A percentile compares a stretch with the other conserved stretches of the same genome.
Conservation (phyloP, 2,329 filamentous ascomycete genomes). For the Cladosporium velox region DNA sequence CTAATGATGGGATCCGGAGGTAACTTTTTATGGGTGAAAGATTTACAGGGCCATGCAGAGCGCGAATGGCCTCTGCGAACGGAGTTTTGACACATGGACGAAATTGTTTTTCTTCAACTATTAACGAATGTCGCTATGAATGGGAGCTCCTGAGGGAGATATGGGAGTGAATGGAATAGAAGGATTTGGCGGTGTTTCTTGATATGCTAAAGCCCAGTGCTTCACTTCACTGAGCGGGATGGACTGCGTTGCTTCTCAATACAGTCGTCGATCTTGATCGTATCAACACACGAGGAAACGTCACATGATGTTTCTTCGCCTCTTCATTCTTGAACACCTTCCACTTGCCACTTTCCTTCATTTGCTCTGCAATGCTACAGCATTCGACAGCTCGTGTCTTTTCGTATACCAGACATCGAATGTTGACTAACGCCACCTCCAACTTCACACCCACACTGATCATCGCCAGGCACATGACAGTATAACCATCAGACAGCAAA, state of each 20-base stretch:
- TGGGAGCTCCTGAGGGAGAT: neutral
- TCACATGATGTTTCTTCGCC: neutral
- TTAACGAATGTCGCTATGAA: conserved; percentile 8
- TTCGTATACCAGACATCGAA: neutral
- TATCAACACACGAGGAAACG: neutral
- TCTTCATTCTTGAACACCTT: neutral
- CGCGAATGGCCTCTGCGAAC: neutral
- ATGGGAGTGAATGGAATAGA: neutral
- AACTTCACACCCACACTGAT: neutral
- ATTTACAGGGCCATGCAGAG: neutral
- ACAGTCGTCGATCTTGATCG: neutral
- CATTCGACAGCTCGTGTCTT: neutral
- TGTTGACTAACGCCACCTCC: neutral
- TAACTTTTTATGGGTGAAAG: neutral
- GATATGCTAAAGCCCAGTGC: neutral
- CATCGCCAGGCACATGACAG: neutral
- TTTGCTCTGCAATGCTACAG: neutral
- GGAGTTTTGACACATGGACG: conserved; percentile 7
- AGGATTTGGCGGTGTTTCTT: neutral
- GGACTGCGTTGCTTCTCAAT: neutral
- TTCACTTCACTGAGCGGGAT: neutral
- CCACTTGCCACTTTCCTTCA: neutral
- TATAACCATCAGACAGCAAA: neutral
- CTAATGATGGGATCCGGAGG: neutral
- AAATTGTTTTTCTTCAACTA: neutral